These are phyloP conservation scores for Cadophora gregata DNA, from an alignment of 2,329 filamentous ascomycete genomes.

Conservation along the genomic window DNA sequence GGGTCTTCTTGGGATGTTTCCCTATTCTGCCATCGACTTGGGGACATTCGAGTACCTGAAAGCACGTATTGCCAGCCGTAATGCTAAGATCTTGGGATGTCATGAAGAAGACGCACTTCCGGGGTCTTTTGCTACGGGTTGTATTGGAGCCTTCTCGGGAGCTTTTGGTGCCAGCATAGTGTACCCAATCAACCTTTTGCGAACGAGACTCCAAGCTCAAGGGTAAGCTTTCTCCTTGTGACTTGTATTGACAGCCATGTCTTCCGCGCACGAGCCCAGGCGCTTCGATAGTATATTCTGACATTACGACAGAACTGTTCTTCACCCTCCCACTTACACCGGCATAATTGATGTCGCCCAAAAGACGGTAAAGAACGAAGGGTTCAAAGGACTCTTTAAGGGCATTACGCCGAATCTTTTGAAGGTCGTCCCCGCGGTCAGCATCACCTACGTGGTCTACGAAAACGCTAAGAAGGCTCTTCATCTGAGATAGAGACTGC, in stretches of 20 bases:
- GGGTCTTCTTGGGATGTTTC: slow-evolving; percentile 95
- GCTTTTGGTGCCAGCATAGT: slow-evolving; percentile 93
- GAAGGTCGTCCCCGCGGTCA: slow-evolving; percentile 94
- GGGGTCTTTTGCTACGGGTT: slow-evolving; percentile 82
- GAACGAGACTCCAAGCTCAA: slow-evolving; percentile 91
- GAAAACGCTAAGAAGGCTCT: slow-evolving; percentile 85
- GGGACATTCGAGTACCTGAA: slow-evolving; percentile 96
- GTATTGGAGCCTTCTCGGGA: slow-evolving; percentile 89
- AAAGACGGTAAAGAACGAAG: slow-evolving; percentile 84
- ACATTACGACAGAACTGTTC: slow-evolving; percentile 64
- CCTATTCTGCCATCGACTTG: slow-evolving; percentile 95
- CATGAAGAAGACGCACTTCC: slow-evolving; percentile 84
- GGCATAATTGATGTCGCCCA: slow-evolving; percentile 88
- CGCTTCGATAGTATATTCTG: neutral
- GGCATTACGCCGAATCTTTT: slow-evolving; percentile 93
- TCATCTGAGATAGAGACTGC: slow-evolving; percentile 35
- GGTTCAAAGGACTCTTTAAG: slow-evolving; percentile 87
- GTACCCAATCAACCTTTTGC: slow-evolving; percentile 91
- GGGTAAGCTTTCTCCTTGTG: slow-evolving; percentile 44
- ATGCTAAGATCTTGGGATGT: slow-evolving; percentile 71
- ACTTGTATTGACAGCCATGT: neutral
- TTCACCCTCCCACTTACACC: slow-evolving; percentile 88
- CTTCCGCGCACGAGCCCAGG: no score
- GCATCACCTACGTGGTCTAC: slow-evolving; percentile 93
- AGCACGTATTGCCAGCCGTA: slow-evolving; percentile 70